Evolutionary conservation across 2,329 filamentous ascomycete genomes (phyloP).

Genomic region (Epichloe sp.): DNA sequence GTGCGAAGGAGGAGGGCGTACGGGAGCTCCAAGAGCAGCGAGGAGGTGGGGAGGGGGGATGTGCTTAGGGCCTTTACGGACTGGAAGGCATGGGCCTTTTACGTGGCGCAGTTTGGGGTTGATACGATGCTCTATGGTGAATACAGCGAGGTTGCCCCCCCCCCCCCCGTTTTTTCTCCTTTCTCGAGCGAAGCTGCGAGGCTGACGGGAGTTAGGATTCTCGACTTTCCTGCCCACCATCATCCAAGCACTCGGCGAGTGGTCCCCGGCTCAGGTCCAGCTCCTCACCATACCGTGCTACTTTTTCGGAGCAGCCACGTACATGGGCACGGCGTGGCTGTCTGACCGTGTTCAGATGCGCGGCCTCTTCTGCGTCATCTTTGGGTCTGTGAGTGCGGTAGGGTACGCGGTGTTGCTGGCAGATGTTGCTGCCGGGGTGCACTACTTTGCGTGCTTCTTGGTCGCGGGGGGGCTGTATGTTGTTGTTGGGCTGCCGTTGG

Average conservation of each 20-base stretch:
- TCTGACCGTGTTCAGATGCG: conserved; percentile 56
- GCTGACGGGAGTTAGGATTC: conserved; percentile 35
- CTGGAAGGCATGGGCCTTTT: conserved; percentile 66
- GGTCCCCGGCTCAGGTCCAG: conserved; percentile 53
- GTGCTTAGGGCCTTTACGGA: conserved; percentile 55
- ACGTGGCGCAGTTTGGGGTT: conserved; percentile 54
- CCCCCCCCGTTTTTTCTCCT: neutral
- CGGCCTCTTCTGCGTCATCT: conserved; percentile 49
- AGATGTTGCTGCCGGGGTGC: conserved; percentile 44
- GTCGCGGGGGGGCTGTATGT: conserved; percentile 60
- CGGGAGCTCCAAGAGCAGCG: conserved; percentile 32
- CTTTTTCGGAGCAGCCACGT: conserved; percentile 55
- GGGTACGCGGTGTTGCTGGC: conserved; percentile 59
- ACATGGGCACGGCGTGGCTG: conserved; percentile 51
- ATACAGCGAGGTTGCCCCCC: neutral
- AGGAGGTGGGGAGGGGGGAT: conserved; percentile 41
- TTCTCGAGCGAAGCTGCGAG: too few species aligned
- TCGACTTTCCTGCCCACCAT: conserved; percentile 71
- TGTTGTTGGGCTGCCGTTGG: conserved; percentile 40
- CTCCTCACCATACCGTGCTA: conserved; percentile 71
- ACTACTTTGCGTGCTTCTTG: conserved; percentile 67
- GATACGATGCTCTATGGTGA: conserved; percentile 61
- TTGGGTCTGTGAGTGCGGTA: conserved; percentile 48
- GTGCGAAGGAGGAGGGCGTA: conserved; percentile 26
- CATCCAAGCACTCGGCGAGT: conserved; percentile 53